Conservation (phyloP, 2,329 filamentous ascomycete species). For the Aspergillus sp. region DNA sequence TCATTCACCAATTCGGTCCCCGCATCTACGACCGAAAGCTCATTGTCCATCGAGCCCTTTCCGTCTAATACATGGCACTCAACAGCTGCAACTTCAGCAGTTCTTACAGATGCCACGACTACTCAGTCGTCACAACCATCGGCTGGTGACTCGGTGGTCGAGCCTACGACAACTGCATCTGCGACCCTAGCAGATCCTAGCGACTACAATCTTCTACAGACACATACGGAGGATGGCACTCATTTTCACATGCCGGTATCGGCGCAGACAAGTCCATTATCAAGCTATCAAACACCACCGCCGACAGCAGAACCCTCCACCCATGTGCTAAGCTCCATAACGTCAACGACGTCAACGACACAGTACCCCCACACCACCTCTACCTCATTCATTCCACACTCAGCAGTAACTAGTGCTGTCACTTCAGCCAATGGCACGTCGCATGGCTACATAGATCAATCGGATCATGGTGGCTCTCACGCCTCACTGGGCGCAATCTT, state of each 20-base stretch:
- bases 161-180: not conserved
- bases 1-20: not conserved
- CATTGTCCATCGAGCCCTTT: not conserved
- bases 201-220: not conserved
- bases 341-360: not conserved
- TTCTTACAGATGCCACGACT: not conserved
- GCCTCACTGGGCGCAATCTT: constrained; percentile 27
- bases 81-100: not conserved
- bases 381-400: not conserved
- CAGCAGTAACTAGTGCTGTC: constrained; percentile 3
- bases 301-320: not conserved
- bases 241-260: constrained; percentile 1
- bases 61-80: not conserved
- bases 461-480: constrained; percentile 1
- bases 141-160: not conserved
- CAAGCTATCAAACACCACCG: not conserved
- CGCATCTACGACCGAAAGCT: not conserved
- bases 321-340: not conserved
- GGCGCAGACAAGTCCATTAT: not conserved
- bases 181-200: not conserved
- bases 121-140: not conserved
- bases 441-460: not conserved
- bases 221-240: not conserved
- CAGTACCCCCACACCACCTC: not conserved
- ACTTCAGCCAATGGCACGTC: constrained; percentile 7